Percentiles rank a stretch among this genome's conserved stretches.
These are phyloP conservation scores for Trifolium subterraneum DNA, from an alignment of 306 rosid genomes.

Conservation along the genomic window DNA sequence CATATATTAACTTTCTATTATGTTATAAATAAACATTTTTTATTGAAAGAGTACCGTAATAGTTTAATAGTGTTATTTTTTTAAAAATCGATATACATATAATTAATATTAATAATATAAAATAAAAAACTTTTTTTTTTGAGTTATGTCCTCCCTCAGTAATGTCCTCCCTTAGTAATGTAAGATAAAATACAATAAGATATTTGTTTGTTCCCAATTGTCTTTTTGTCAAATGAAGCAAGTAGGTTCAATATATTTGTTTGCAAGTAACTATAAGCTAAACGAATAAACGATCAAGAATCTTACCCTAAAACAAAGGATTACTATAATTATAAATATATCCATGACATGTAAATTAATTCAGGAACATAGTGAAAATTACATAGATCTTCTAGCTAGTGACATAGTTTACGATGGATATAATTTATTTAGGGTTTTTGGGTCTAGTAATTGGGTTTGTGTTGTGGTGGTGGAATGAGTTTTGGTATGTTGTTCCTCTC, in stretches of 20 bases:
- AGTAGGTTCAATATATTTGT: background rate
- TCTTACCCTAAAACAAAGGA: background rate
- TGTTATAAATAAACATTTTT: too few relatives aligned
- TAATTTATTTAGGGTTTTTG: background rate
- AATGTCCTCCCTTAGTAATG: background rate
- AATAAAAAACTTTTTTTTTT: too few relatives aligned
- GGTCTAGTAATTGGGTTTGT: background rate
- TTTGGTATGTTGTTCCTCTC: conserved; percentile 29
- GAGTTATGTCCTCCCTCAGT: too few relatives aligned
- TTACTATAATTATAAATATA: background rate
- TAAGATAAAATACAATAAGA: background rate
- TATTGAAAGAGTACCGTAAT: too few relatives aligned
- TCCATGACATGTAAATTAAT: background rate
- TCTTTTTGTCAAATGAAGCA: background rate
- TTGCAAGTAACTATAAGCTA: background rate
- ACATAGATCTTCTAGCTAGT: background rate
- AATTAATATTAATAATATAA: too few relatives aligned
- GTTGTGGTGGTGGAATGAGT: conserved; percentile 34
- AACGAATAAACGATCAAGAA: background rate
- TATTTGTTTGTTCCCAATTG: background rate
- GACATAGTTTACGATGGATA: background rate
- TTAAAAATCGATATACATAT: too few relatives aligned
- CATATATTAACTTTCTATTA: too few relatives aligned
- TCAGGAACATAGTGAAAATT: background rate
- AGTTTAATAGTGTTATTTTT: too few relatives aligned